Conservation (phyloP, 371 early-diverging fungal species). For the Mortierella sp. region DNA sequence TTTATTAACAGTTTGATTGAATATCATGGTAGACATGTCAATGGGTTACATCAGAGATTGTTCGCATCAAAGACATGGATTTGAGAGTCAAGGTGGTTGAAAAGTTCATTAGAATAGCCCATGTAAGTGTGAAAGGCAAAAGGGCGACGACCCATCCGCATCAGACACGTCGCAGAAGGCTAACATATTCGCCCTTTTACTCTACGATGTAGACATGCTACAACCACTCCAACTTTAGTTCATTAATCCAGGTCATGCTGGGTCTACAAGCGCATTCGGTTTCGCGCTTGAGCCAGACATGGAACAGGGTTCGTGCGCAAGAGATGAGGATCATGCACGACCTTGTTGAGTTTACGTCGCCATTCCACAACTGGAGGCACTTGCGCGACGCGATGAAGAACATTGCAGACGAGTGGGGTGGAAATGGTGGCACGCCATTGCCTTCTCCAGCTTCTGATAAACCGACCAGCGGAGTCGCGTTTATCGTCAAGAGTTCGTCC, state of each 20-base stretch:
- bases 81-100: slow-evolving; percentile 75
- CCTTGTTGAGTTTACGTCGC: slow-evolving; percentile 67
- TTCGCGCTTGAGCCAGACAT: slow-evolving; percentile 67
- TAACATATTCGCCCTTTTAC: background rate
- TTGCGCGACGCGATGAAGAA: slow-evolving; percentile 73
- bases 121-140: slow-evolving; percentile 54
- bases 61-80: slow-evolving; percentile 61
- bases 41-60: slow-evolving; percentile 80
- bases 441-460: slow-evolving; percentile 2
- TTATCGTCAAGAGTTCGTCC: slow-evolving; percentile 16
- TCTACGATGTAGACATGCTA: slow-evolving; percentile 63
- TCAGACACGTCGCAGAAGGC: background rate
- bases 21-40: slow-evolving; percentile 58
- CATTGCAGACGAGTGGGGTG: slow-evolving; percentile 69
- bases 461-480: background rate
- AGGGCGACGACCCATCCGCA: too few species aligned
- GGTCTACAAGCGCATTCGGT: slow-evolving; percentile 72
- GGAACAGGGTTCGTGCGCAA: slow-evolving; percentile 62
- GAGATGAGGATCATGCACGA: slow-evolving; percentile 67
- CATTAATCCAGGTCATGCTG: slow-evolving; percentile 68
- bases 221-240: slow-evolving; percentile 72
- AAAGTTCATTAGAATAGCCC: slow-evolving; percentile 78
- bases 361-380: slow-evolving; percentile 73
- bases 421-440: slow-evolving; percentile 3
- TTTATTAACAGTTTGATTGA: too few species aligned